phyloP scores from a whole-genome alignment of 345 rosid genomes.

The Melaleuca quinquenervia region DNA sequence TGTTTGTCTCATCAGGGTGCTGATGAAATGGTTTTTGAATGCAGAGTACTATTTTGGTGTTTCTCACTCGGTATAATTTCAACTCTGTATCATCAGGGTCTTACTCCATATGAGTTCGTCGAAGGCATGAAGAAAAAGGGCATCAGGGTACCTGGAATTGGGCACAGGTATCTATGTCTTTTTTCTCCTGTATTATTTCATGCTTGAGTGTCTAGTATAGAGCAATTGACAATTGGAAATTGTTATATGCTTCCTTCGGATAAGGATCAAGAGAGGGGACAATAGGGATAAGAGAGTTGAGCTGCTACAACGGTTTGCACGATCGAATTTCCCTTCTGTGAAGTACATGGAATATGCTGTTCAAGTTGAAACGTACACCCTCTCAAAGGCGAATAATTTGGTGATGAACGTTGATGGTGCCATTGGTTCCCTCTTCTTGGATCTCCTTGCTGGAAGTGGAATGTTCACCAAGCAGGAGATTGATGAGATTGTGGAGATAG shows the following conservation, averaged over 20 bases:
- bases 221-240: not conserved
- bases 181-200: not conserved
- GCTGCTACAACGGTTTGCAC: constrained; percentile 75
- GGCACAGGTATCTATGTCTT: constrained; percentile 52
- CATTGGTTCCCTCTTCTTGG: constrained; percentile 90
- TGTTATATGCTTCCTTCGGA: not conserved
- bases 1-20: not conserved
- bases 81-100: constrained; percentile 35
- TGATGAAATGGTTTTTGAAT: not conserved
- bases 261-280: constrained; percentile 94
- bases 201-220: not conserved
- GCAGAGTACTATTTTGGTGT: not conserved
- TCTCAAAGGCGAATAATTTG: constrained; percentile 75
- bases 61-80: not conserved
- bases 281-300: constrained; percentile 94
- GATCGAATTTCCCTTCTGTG: constrained; percentile 82
- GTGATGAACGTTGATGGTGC: constrained; percentile 89
- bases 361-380: constrained; percentile 77
- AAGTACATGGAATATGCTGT: constrained; percentile 93
- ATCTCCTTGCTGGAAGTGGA: constrained; percentile 88
- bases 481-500: constrained; percentile 79
- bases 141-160: constrained; percentile 95
- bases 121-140: constrained; percentile 98
- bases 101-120: constrained; percentile 85
- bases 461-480: constrained; percentile 93